Base-by-base conservation (phyloP, 768 basidiomycete genomes). In the Saitozyma podzolica region DNA sequence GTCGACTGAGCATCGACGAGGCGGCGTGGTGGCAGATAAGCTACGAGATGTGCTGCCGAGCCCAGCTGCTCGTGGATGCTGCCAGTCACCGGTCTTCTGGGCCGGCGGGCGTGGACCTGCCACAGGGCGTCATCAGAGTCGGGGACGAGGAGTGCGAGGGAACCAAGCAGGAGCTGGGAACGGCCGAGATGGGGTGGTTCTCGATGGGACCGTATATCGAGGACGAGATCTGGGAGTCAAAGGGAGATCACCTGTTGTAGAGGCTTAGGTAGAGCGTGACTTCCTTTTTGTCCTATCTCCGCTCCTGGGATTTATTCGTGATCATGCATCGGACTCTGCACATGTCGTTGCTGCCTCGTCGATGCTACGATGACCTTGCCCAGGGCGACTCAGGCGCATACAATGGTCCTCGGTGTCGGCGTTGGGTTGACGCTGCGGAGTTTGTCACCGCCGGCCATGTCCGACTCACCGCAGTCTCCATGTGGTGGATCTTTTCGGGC, bases 21-120 rank as follows among this genome's bases (percentile, higher is more conserved):
- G 70, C 70, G 9, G 67, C 67, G 4, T 72, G 67, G 67, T 72
- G 70, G 70, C 70, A 72, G 57, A 59, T 72, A 52, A 68, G 66
- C 50, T 72, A 56, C 20, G 70, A 72, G 50, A 66, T 66, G 65
- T 72, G 70, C 52, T 66, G 67, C 48, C 56, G 69, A 55, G 62
- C 70, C 37, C 70, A 72, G 53, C 63, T 72, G 2, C 60, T 72
- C 8, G 56, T 58, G 5, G 70, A 72, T 50, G 64, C 70, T 14
- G 70, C 70, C 8, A 45, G 59, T 39, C 56, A 50, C 29, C 14
- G 63, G 29, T 61, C 65, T 8, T 41, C 61, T n/a, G 59, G 58
- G 17, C 57, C 56, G 7, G 51, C 51, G 11, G 42, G 59, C 39
- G 48, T 9, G 39, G 57, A 50, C 11, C 4, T 57, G 45, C 40